A percentile compares a stretch with the other conserved stretches of the same genome.
Conservation (phyloP, 805 yeast genomes). For the Suhomyces xylopsoci region DNA sequence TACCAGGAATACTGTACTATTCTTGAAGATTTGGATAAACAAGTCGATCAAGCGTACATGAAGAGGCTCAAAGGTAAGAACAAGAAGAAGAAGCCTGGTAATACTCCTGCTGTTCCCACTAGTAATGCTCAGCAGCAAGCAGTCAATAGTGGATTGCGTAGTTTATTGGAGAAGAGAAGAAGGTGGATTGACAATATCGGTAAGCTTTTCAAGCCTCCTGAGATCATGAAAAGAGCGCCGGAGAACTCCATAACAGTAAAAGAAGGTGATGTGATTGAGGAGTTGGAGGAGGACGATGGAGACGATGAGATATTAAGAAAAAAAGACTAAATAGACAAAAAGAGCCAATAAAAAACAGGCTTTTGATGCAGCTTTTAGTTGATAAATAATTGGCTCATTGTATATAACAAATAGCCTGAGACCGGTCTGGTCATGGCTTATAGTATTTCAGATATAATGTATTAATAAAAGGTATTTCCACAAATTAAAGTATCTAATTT, state of each 20-base stretch:
- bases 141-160: constrained; percentile 72
- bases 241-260: constrained; percentile 51
- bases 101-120: constrained; percentile 12
- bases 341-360: not conserved
- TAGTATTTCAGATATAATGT: not conserved
- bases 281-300: constrained; percentile 28
- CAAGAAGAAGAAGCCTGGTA: constrained; percentile 51
- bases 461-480: too few relatives aligned
- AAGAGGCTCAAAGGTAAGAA: constrained; percentile 76
- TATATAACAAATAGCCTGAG: not conserved
- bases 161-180: constrained; percentile 77
- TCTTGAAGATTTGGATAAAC: constrained; percentile 91
- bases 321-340: not conserved
- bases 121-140: constrained; percentile 56
- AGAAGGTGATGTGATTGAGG: constrained; percentile 31
- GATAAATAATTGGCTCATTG: not conserved
- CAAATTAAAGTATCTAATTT: too few relatives aligned
- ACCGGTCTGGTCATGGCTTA: not conserved
- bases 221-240: constrained; percentile 77
- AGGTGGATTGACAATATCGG: constrained; percentile 93
- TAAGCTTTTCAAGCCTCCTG: constrained; percentile 66
- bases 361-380: not conserved
- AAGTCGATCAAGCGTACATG: constrained; percentile 89
- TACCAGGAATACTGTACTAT: constrained; percentile 93
- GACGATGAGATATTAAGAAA: constrained; percentile 12